Evolutionary conservation across 176 grass and related monocot genomes (phyloP).

Genomic region (Rhynchospora breviuscula): DNA sequence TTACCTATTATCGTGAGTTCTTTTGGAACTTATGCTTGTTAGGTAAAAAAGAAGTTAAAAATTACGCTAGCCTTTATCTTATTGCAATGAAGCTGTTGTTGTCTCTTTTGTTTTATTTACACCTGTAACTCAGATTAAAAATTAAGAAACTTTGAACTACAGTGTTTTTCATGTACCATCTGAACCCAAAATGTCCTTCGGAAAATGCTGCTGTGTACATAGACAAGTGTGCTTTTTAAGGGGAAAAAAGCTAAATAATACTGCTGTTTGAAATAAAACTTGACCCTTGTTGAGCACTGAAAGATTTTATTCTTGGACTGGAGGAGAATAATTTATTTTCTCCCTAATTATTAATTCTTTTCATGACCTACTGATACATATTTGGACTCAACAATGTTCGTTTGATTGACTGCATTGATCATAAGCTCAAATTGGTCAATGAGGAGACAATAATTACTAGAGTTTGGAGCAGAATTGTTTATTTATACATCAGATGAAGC

Average conservation of each 20-base stretch:
- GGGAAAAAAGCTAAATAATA: not conserved
- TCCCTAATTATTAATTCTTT: not conserved
- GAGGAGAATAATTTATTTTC: not conserved
- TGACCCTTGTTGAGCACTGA: not conserved
- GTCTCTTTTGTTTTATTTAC: not conserved
- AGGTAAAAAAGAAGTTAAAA: not conserved
- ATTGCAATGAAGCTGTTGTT: not conserved
- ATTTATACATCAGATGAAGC: not conserved
- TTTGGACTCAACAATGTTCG: not conserved
- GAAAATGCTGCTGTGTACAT: not conserved
- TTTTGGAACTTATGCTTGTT: not conserved
- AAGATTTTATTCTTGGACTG: not conserved
- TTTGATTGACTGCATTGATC: not conserved
- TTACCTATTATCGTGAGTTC: not conserved
- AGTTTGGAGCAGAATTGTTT: not conserved
- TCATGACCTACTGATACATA: not conserved
- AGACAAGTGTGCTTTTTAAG: not conserved
- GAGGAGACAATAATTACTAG: not conserved
- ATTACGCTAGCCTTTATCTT: not conserved
- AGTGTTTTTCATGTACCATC: not conserved
- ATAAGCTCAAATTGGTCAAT: not conserved
- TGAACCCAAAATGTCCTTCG: not conserved
- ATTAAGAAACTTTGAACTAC: not conserved
- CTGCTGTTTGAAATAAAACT: not conserved
- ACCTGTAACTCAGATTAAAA: not conserved